phyloP scores from a whole-genome alignment of 768 basidiomycete species.

The Agrocybe chaxingu region DNA sequence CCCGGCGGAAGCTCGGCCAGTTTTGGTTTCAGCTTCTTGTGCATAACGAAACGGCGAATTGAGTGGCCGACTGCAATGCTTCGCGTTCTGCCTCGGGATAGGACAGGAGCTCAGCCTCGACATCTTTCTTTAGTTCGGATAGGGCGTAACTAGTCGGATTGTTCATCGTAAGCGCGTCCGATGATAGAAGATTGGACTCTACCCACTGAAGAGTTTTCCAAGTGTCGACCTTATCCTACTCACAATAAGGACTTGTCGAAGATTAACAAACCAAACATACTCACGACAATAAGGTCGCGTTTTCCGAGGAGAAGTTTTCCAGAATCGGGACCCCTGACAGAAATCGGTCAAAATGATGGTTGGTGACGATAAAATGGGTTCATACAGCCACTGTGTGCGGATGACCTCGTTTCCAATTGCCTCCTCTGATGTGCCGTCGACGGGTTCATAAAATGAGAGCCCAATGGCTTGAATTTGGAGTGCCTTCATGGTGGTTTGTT shows the following conservation, averaged over 20 bases:
- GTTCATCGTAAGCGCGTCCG: no score
- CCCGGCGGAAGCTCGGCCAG: conserved; percentile 67
- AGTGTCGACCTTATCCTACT: conserved; percentile 83
- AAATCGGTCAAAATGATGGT: background rate
- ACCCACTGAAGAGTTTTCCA: conserved; percentile 84
- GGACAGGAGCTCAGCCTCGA: conserved; percentile 62
- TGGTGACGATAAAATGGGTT: background rate
- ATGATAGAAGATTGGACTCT: background rate
- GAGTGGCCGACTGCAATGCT: conserved; percentile 58
- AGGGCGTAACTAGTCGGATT: conserved; percentile 70
- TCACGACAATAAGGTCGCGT: conserved; percentile 76
- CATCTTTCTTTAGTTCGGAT: conserved; percentile 85
- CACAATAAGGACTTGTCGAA: background rate
- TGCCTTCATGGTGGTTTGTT: conserved; percentile 63
- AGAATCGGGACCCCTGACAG: conserved; percentile 56
- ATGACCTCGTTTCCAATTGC: conserved; percentile 83
- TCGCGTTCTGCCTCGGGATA: conserved; percentile 74
- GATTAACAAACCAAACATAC: conserved; percentile 22
- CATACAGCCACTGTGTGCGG: conserved; percentile 95
- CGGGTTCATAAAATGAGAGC: conserved; percentile 89
- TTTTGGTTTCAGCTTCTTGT: conserved; percentile 91
- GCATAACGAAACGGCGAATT: conserved; percentile 94
- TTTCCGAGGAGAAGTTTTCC: conserved; percentile 75
- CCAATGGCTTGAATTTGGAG: conserved; percentile 97
- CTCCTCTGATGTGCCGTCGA: conserved; percentile 71